Conservation (phyloP, 257 asterid genomes). For the Cinchona pubescens region DNA sequence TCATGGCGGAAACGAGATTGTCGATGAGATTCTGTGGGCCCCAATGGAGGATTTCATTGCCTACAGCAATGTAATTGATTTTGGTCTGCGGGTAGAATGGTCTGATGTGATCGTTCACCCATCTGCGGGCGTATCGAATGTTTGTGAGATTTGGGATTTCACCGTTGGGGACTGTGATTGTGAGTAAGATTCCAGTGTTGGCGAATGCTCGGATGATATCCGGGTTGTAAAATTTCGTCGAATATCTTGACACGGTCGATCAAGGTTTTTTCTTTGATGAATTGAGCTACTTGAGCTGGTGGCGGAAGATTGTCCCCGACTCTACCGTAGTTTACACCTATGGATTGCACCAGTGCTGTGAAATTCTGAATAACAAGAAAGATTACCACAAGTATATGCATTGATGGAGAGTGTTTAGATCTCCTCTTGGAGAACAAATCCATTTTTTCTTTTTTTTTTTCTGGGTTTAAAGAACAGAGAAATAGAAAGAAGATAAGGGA, state of each 20-base stretch:
- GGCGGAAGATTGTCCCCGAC: constrained; percentile 85
- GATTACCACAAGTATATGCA: constrained; percentile 30
- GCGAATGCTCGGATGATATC: constrained; percentile 82
- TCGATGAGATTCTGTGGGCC: constrained; percentile 67
- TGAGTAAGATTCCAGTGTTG: constrained; percentile 62
- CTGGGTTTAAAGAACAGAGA: too few species aligned
- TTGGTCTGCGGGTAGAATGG: constrained; percentile 67
- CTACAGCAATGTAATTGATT: constrained; percentile 68
- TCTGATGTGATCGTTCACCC: constrained; percentile 48
- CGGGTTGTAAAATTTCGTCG: constrained; percentile 75
- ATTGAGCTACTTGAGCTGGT: constrained; percentile 66
- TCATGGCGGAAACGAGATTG: constrained; percentile 75
- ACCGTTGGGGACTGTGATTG: constrained; percentile 79
- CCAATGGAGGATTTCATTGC: constrained; percentile 92
- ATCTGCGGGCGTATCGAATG: constrained; percentile 43
- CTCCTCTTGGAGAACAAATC: constrained; percentile 22
- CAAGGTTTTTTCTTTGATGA: constrained; percentile 58
- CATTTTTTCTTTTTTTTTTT: constrained; percentile 10
- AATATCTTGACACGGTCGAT: constrained; percentile 76
- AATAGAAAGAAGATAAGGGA: neutral
- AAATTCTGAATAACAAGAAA: constrained; percentile 20
- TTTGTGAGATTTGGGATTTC: constrained; percentile 61
- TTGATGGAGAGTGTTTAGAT: constrained; percentile 21
- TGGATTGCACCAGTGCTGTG: constrained; percentile 39
- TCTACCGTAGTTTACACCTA: constrained; percentile 94